Evolutionary conservation across 2,329 filamentous ascomycete species (phyloP).

Genomic region (Paraconiothyrium brasiliense): DNA sequence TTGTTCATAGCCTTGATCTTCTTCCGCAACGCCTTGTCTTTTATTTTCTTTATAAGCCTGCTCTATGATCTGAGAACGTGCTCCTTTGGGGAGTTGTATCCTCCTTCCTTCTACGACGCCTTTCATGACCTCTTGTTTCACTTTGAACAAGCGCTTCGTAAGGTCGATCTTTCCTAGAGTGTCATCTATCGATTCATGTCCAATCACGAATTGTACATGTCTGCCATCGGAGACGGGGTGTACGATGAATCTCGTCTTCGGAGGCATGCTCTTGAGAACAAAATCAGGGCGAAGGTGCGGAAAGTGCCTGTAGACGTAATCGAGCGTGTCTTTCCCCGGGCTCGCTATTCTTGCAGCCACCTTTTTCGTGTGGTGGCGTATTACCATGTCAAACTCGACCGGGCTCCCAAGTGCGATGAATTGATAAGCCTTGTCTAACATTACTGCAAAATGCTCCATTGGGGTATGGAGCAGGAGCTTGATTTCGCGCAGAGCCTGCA

Average conservation of each 20-base stretch:
- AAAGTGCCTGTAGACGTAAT: conserved; percentile 37
- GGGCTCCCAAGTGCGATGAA: conserved; percentile 31
- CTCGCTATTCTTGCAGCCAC: conserved; percentile 14
- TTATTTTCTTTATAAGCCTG: not conserved
- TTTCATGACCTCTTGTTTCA: conserved; percentile 25
- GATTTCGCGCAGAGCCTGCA: conserved; percentile 30
- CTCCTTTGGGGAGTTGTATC: conserved; percentile 21
- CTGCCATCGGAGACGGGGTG: conserved; percentile 35
- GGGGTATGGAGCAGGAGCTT: conserved; percentile 29
- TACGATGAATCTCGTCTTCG: conserved; percentile 29
- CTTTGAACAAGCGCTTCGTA: conserved; percentile 22
- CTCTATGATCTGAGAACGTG: conserved; percentile 14
- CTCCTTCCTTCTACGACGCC: conserved; percentile 22
- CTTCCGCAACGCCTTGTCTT: not conserved
- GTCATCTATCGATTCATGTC: not conserved
- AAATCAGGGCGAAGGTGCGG: conserved; percentile 45
- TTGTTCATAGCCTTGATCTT: too few species aligned
- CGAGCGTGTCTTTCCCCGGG: conserved; percentile 19
- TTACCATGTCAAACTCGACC: conserved; percentile 34
- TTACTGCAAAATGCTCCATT: conserved; percentile 14
- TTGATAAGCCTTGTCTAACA: conserved; percentile 36
- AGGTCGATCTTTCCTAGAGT: conserved; percentile 5
- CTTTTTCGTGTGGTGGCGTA: conserved; percentile 9
- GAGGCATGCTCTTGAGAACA: conserved; percentile 41
- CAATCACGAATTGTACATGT: conserved; percentile 38